Conservation (phyloP, 139 green algal species). For the Picochlorum sp. region DNA sequence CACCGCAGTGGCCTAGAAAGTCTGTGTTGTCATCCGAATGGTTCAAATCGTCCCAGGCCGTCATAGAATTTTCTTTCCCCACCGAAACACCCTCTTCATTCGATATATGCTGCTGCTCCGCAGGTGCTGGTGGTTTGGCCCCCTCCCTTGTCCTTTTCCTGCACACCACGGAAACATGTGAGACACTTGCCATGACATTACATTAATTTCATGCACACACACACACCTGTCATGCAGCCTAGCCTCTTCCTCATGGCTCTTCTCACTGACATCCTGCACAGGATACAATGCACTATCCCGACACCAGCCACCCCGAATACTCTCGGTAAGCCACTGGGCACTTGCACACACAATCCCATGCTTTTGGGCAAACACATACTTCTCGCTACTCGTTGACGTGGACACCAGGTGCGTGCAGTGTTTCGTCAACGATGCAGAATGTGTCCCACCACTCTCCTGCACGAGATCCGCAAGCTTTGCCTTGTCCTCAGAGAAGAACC, state of each 20-base stretch:
- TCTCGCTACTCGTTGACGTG: constrained; percentile 15
- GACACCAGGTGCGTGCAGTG: constrained; percentile 34
- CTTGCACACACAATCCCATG: constrained; percentile 13
- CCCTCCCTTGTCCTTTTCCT: not conserved
- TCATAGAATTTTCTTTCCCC: not conserved
- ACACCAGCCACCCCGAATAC: constrained; percentile 14
- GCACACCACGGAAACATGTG: not conserved
- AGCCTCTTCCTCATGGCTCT: not conserved
- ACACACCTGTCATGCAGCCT: not conserved
- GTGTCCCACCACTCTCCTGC: constrained; percentile 3
- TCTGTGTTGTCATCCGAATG: constrained; percentile 15
- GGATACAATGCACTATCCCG: constrained; percentile 17
- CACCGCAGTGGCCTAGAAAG: constrained; percentile 18
- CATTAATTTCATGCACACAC: too few relatives aligned
- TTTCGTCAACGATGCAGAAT: constrained; percentile 18
- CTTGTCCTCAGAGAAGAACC: constrained; percentile 10
- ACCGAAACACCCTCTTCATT: not conserved
- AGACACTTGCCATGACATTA: too few relatives aligned
- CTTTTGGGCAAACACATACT: constrained; percentile 25
- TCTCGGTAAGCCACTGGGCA: constrained; percentile 15
- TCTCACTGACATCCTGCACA: not conserved
- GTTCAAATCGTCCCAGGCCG: constrained; percentile 5
- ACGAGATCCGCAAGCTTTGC: constrained; percentile 7
- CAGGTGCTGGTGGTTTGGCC: not conserved
- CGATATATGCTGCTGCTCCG: not conserved